Evolutionary conservation across 164 flowering plant species (phyloP).

Genomic region (Cinnamomum micranthum): DNA sequence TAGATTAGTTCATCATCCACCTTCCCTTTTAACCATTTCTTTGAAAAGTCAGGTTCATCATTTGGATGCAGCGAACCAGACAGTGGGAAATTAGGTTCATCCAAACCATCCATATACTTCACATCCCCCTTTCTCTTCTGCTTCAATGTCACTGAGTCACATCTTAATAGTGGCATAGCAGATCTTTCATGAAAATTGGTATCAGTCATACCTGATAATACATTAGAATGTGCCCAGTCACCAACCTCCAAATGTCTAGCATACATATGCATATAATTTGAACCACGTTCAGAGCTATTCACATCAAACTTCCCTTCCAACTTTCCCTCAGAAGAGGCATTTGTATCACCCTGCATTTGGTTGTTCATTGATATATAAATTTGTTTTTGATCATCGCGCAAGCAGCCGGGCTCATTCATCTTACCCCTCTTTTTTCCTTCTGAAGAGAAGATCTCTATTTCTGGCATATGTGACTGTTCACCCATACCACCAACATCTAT

Average conservation of each 20-base stretch:
- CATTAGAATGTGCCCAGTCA: conserved; percentile 19
- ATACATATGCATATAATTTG: conserved; percentile 25
- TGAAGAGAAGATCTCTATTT: conserved; percentile 23
- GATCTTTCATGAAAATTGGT: conserved; percentile 24
- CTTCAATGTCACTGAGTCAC: conserved; percentile 46
- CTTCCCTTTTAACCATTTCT: conserved; percentile 54
- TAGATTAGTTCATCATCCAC: conserved; percentile 33
- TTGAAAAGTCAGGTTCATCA: conserved; percentile 35
- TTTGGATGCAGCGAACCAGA: conserved; percentile 25
- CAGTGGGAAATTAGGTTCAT: conserved; percentile 29
- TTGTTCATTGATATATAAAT: conserved; percentile 31
- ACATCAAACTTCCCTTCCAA: conserved; percentile 34
- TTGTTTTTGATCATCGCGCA: conserved; percentile 23
- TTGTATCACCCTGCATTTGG: conserved; percentile 33
- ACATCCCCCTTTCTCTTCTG: conserved; percentile 51
- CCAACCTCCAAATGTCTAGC: conserved; percentile 26
- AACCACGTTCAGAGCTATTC: conserved; percentile 24
- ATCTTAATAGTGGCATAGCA: conserved; percentile 29
- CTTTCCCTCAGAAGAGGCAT: conserved; percentile 37
- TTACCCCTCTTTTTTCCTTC: conserved; percentile 54
- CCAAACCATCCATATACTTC: conserved; percentile 28
- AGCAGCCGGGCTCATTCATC: conserved; percentile 14
- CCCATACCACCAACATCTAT: conserved; percentile 15
- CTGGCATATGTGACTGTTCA: conserved; percentile 27
- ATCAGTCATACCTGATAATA: conserved; percentile 18